Evolutionary conservation across 2,329 filamentous ascomycete genomes (phyloP).

Genomic region (Phoma sp.): DNA sequence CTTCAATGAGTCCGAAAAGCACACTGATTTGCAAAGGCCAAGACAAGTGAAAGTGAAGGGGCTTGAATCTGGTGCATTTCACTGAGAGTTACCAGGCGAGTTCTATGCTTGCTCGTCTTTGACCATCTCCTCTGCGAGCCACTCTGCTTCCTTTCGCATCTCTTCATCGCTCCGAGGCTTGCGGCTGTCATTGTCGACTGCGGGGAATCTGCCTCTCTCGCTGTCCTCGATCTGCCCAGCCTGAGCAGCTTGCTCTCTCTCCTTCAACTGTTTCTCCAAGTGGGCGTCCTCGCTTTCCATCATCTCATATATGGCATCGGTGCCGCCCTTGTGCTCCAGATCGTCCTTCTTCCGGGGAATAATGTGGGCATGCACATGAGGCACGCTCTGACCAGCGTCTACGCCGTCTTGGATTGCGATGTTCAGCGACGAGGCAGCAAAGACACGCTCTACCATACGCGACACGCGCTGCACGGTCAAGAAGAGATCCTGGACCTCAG

Average conservation of each 20-base stretch:
- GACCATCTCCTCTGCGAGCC: constrained; percentile 65
- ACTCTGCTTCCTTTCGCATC: constrained; percentile 79
- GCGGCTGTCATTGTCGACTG: constrained; percentile 70
- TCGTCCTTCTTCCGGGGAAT: constrained; percentile 73
- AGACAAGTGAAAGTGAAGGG: background rate
- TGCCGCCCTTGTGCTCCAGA: constrained; percentile 62
- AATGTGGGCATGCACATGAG: constrained; percentile 91
- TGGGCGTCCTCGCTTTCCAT: constrained; percentile 87
- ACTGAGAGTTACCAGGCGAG: background rate
- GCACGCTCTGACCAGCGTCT: constrained; percentile 90
- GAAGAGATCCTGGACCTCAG: constrained; percentile 86
- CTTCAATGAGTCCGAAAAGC: too few species aligned
- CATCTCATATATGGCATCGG: constrained; percentile 79
- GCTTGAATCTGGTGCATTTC: background rate
- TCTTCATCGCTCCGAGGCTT: constrained; percentile 71
- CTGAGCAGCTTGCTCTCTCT: constrained; percentile 56
- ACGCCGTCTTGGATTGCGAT: constrained; percentile 93
- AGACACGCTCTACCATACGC: constrained; percentile 70
- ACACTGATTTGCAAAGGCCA: too few species aligned
- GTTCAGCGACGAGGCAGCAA: constrained; percentile 78
- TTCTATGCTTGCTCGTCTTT: constrained; percentile 42
- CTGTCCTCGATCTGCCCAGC: constrained; percentile 31
- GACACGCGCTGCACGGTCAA: constrained; percentile 83
- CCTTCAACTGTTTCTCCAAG: constrained; percentile 72
- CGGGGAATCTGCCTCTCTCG: constrained; percentile 65